Conservation (phyloP, 805 yeast genomes). For the Kockiozyma suomiensis region DNA sequence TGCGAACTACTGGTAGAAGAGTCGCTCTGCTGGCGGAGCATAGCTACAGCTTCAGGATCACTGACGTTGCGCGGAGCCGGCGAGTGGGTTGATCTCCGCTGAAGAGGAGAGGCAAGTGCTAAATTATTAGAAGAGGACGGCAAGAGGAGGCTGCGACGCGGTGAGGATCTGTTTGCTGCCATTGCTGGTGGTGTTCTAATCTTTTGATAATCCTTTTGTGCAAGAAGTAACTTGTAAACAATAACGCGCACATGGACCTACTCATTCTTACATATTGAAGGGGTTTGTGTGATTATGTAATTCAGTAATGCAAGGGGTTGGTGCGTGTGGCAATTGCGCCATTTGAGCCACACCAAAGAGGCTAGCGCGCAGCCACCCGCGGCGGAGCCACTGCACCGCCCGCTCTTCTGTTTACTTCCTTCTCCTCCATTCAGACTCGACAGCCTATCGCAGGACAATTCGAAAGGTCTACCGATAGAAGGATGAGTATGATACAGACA, state of each 20-base stretch:
- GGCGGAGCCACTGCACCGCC: slow-evolving; percentile 16
- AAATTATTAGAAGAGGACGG: not conserved
- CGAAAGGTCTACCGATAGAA: no score
- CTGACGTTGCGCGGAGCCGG: not conserved
- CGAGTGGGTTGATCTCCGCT: not conserved
- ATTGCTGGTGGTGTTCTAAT: not conserved
- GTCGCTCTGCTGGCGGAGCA: slow-evolving; percentile 3
- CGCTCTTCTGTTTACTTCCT: not conserved
- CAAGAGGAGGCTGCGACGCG: not conserved
- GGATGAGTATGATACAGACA: slow-evolving; percentile 12
- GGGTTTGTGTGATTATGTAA: no score
- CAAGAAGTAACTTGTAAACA: not conserved
- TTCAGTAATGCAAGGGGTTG: not conserved
- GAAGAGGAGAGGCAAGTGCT: not conserved
- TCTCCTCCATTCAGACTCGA: not conserved
- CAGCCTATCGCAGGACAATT: not conserved
- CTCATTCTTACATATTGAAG: no score
- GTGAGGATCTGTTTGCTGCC: slow-evolving; percentile 4
- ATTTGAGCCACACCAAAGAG: slow-evolving; percentile 1
- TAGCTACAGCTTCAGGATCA: not conserved
- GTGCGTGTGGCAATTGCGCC: slow-evolving; percentile 15
- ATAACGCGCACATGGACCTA: not conserved
- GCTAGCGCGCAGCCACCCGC: slow-evolving; percentile 7
- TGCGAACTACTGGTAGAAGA: slow-evolving; percentile 1
- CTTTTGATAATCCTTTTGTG: not conserved